Evolutionary conservation across 2,329 filamentous ascomycete genomes (phyloP).

Genomic region (Microsporum audouinii): DNA sequence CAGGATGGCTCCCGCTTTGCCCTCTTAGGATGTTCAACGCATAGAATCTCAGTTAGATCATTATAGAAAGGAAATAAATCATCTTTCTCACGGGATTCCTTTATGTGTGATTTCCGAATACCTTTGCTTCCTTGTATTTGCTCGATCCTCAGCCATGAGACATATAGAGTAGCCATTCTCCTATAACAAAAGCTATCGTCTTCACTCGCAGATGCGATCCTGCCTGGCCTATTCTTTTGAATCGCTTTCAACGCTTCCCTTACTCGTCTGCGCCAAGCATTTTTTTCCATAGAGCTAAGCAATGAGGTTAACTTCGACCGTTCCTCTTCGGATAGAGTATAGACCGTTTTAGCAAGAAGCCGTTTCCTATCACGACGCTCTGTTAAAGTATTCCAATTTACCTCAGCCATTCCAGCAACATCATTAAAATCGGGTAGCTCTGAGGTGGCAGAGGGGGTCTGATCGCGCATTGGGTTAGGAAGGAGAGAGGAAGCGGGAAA

Average conservation of each 20-base stretch:
- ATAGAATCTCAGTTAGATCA: slow-evolving; percentile 20
- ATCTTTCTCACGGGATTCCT: slow-evolving; percentile 17
- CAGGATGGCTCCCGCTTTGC: not conserved
- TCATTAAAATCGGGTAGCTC: slow-evolving; percentile 17
- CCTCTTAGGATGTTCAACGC: not conserved
- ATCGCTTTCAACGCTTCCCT: not conserved
- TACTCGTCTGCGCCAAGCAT: not conserved
- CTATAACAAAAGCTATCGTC: slow-evolving; percentile 10
- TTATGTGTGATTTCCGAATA: slow-evolving; percentile 16
- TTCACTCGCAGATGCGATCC: slow-evolving; percentile 12
- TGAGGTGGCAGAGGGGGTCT: not conserved
- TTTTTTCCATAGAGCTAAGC: not conserved
- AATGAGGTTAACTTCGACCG: not conserved
- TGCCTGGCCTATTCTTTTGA: slow-evolving; percentile 9
- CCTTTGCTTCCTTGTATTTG: slow-evolving; percentile 12
- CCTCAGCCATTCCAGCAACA: slow-evolving; percentile 20
- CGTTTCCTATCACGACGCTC: slow-evolving; percentile 28
- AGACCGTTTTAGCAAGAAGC: slow-evolving; percentile 25
- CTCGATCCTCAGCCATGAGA: slow-evolving; percentile 25
- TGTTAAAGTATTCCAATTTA: slow-evolving; percentile 28
- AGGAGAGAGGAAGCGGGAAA: not conserved
- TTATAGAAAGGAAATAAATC: slow-evolving; percentile 23
- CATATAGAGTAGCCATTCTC: slow-evolving; percentile 21
- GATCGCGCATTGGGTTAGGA: not conserved
- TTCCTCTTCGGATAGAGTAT: slow-evolving; percentile 16